These are phyloP conservation scores for Botryotinia convoluta DNA, from an alignment of 2,329 filamentous ascomycete species.

Conservation along the genomic window DNA sequence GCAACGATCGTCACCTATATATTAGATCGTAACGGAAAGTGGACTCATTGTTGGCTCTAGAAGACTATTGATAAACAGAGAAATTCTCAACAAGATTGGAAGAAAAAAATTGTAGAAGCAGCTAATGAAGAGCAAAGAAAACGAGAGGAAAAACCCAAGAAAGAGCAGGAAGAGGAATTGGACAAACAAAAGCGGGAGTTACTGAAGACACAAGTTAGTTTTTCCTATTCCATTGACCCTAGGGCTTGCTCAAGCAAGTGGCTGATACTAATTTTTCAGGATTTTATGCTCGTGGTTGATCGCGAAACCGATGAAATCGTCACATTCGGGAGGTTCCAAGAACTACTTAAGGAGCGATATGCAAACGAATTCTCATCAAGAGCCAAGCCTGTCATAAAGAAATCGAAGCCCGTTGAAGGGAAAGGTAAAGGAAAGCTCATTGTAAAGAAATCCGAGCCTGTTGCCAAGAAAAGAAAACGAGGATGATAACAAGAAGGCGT, in stretches of 20 bases:
- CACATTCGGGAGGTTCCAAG: not conserved
- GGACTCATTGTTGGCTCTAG: not conserved
- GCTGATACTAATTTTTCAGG: not conserved
- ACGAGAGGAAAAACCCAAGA: not conserved
- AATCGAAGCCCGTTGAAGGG: not conserved
- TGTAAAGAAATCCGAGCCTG: not conserved
- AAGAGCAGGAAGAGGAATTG: not conserved
- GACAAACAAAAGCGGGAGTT: not conserved
- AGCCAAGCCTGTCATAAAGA: not conserved
- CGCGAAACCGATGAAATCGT: not conserved
- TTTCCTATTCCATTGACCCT: too few relatives aligned
- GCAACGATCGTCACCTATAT: not conserved
- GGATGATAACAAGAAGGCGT: too few relatives aligned
- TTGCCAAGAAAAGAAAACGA: not conserved
- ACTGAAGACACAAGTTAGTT: not conserved
- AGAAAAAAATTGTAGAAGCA: not conserved
- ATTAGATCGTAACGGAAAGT: not conserved
- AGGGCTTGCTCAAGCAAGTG: too few relatives aligned
- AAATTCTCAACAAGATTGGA: not conserved
- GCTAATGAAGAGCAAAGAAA: not conserved
- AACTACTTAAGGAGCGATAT: not conserved
- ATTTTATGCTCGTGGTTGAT: conserved; percentile 2
- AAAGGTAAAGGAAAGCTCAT: not conserved
- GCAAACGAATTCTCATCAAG: not conserved
- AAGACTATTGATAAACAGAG: not conserved